Evolutionary conservation across 495 filamentous ascomycete species (phyloP).

Genomic region (Penicillium cinerascens): DNA sequence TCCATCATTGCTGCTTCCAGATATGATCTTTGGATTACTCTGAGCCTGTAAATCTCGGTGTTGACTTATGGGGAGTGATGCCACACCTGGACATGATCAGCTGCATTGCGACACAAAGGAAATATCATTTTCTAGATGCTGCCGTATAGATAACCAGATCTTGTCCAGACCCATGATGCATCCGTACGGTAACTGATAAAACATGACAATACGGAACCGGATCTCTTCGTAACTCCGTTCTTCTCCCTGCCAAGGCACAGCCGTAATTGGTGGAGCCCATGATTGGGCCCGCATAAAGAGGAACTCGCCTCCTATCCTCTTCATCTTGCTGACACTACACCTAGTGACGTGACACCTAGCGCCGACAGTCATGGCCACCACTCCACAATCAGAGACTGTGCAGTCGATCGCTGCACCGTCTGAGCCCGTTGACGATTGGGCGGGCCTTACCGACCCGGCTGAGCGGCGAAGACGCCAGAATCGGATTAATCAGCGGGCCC

Average conservation of each 20-base stretch:
- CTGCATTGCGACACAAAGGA: no score
- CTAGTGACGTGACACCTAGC: slow-evolving; percentile 3
- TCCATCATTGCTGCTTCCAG: no score
- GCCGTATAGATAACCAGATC: no score
- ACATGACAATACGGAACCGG: background rate
- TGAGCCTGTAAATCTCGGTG: no score
- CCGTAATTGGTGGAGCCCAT: slow-evolving; percentile 3
- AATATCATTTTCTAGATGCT: background rate
- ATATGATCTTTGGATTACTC: no score
- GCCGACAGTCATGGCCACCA: slow-evolving; percentile 7
- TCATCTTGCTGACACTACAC: background rate
- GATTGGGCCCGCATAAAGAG: slow-evolving; percentile 9
- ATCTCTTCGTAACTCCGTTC: slow-evolving; percentile 5
- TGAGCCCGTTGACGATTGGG: slow-evolving; percentile 33
- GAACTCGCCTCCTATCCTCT: background rate
- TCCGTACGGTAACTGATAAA: background rate
- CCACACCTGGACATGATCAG: no score
- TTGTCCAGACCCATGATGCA: background rate
- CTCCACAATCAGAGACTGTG: slow-evolving; percentile 2
- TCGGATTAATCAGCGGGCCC: slow-evolving; percentile 42
- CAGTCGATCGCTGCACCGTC: slow-evolving; percentile 6
- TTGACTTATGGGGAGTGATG: no score
- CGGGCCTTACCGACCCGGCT: slow-evolving; percentile 32
- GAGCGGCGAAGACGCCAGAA: slow-evolving; percentile 43
- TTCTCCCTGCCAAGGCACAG: background rate